Base-by-base conservation (phyloP, 2,329 filamentous ascomycete species). In the Curvularia sp. region DNA sequence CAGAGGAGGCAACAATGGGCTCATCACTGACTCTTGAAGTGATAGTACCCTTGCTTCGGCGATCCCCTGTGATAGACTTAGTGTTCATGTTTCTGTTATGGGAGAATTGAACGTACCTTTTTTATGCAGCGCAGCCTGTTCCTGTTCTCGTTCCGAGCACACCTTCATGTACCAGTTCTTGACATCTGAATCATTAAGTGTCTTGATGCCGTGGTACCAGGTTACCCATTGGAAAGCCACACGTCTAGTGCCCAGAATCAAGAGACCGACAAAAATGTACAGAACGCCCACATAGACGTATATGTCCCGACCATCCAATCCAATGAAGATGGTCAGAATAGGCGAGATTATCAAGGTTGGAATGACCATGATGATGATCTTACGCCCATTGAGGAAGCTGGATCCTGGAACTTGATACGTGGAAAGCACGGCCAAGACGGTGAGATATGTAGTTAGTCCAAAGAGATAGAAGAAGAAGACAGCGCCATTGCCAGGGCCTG, bases 401-500 rank as follows among this genome's bases (percentile, higher is more conserved):
- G 83, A 83, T 5, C 81, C 82, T 0, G 80, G 81, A 55, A 85
- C 81, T 58, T 86, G 74, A 49, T 71, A 79, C 13, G 74, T 77
- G 3, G 74, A 74, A 15, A 78, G 69, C 9, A 77, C 80, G 49
- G 85, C 85, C 43, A 89, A 79, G 1, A 85, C 71, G 15, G 83
- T 84, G 38, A 89, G 80, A 66, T 88, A 88, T 2, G 84, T 81
- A 6, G 86, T 85, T 41, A 89, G 74, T 23, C 80, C 79, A 32
- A 87, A 72, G 2, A 88, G 77, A 60, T 88, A 89, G 46, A 86
- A 81, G 58, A 85, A 81, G 68, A 87, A 89, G 12, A 87, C 78
- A 10, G 86, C 81, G 7, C 82, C 86, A 1, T 79, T 74, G 10
- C 77, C 77, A 19, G 80, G 63, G 5, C 60, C 76, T 1, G 79